Percentiles rank a stretch among this genome's conserved stretches.
These are phyloP conservation scores for Pseudogymnoascus pannorum DNA, from an alignment of 2,329 filamentous ascomycete species.

Conservation along the genomic window DNA sequence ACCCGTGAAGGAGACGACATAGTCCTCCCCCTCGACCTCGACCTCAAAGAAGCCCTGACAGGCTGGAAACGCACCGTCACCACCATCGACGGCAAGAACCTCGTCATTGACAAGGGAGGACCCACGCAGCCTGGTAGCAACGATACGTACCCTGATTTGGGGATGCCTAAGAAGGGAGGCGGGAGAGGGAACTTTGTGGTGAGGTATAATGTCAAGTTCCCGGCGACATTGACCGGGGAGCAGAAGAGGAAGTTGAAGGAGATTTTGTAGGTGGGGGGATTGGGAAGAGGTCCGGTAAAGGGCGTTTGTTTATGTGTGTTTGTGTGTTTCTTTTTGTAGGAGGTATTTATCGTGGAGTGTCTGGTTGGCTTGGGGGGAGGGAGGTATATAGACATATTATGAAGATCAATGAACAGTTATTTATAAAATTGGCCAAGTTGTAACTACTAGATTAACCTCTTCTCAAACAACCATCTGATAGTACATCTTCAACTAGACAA, in stretches of 20 bases:
- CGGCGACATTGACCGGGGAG: slow-evolving; percentile 61
- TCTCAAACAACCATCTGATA: too few relatives aligned
- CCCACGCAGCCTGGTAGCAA: slow-evolving; percentile 79
- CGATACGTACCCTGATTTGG: slow-evolving; percentile 75
- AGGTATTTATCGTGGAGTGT: background rate
- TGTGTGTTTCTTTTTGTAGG: background rate
- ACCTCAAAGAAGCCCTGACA: slow-evolving; percentile 87
- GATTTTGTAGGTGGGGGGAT: slow-evolving; percentile 49
- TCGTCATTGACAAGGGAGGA: slow-evolving; percentile 70
- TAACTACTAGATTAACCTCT: too few relatives aligned
- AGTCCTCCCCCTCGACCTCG: slow-evolving; percentile 67
- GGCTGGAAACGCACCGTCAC: slow-evolving; percentile 88
- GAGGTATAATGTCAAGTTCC: slow-evolving; percentile 89
- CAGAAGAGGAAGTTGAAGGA: slow-evolving; percentile 80
- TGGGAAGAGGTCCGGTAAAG: background rate
- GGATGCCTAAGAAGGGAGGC: slow-evolving; percentile 79
- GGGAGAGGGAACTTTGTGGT: slow-evolving; percentile 84
- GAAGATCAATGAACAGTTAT: background rate
- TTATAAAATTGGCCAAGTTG: background rate
- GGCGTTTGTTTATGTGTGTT: too few relatives aligned
- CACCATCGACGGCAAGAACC: slow-evolving; percentile 85
- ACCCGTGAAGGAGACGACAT: slow-evolving; percentile 85
- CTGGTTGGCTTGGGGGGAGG: background rate
- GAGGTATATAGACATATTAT: background rate
- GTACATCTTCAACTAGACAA: too few relatives aligned